Base-by-base conservation (phyloP, 345 rosid species). In the Kandelia obovata region DNA sequence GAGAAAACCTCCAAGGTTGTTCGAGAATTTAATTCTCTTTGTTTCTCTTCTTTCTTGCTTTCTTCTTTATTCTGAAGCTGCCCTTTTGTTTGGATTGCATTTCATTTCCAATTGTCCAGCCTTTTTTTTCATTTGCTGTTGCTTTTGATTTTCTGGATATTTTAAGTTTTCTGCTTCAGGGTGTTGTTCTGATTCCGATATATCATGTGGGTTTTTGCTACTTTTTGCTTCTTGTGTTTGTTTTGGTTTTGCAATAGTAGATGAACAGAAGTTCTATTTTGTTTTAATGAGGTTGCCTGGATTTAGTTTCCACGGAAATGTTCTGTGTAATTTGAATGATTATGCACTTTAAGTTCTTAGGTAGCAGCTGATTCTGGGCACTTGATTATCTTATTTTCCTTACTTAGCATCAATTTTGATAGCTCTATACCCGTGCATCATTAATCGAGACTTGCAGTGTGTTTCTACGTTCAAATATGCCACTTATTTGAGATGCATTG, bases 1-100 rank as follows among this genome's bases (percentile, higher is more conserved):
- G 74, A 75, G 60, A 70, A 64, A 60, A 52, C 67, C 62, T 2
- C 74, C 28, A 59, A 75, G 79, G 79, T 43, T 0, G 5, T 3
- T 60, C 39, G 2, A 16, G 17, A 32, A 43, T 43, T 43, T 43
- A 55, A 5, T 53, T 23, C 51, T 30, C 23, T 51, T 5, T 28
- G 11, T 6, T 28, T 28, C 26, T 58, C 23, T 43, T 13, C 17
- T 13, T 43, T 43, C 49, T 43, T 43, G 49, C 49, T 43, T 43
- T 43, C 17, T 43, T 43, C 15, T 43, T 8, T 43, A 43, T 39
- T 43, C 11, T 27, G 15, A 16, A 32, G 0, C 34, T 15, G 8
- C 26, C 2, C 25, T 13, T 28, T 31, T 32, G 47, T 11, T 7
- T 35, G 37, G 37, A 34, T 43, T 43, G 55, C 28, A 25, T 66